Percentiles rank a stretch among this genome's conserved stretches.
Evolutionary conservation across 495 filamentous ascomycete species (phyloP).

Genomic region (Hypoxylon fragiforme): DNA sequence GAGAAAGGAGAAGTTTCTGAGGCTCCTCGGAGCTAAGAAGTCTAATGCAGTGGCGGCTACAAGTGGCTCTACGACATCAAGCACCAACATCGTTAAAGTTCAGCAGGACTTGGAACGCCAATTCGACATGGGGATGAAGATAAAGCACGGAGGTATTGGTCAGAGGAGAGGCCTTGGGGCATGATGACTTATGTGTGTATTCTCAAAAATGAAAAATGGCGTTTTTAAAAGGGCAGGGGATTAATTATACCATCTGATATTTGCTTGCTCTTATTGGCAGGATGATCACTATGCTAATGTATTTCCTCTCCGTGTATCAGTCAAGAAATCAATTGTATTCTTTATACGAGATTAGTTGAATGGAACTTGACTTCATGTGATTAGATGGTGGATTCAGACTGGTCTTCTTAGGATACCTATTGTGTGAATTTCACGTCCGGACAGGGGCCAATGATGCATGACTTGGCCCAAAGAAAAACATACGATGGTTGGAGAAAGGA

Average conservation of each 20-base stretch:
- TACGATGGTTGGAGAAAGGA: background rate
- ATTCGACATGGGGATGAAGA: slow-evolving; percentile 58
- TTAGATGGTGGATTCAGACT: too few species aligned
- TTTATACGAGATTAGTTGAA: too few species aligned
- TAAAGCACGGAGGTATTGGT: slow-evolving; percentile 57
- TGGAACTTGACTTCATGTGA: too few species aligned
- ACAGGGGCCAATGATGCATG: too few species aligned
- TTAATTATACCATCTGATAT: slow-evolving; percentile 28
- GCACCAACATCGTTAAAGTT: slow-evolving; percentile 44
- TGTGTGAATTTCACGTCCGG: too few species aligned
- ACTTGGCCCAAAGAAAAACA: too few species aligned
- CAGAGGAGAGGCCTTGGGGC: slow-evolving; percentile 60
- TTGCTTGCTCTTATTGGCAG: slow-evolving; percentile 6
- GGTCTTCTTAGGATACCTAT: too few species aligned
- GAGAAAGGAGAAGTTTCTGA: slow-evolving; percentile 60
- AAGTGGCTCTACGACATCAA: slow-evolving; percentile 18
- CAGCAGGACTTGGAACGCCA: slow-evolving; percentile 62
- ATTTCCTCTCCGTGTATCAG: background rate
- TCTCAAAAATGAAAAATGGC: slow-evolving; percentile 17
- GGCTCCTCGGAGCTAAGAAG: slow-evolving; percentile 58
- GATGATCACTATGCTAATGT: background rate
- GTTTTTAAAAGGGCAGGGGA: slow-evolving; percentile 18
- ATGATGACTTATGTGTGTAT: slow-evolving; percentile 32
- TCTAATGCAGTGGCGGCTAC: slow-evolving; percentile 20
- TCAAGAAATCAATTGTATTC: slow-evolving; percentile 4